These are phyloP conservation scores for Mycena rosella DNA, from an alignment of 768 basidiomycete species.

Conservation along the genomic window DNA sequence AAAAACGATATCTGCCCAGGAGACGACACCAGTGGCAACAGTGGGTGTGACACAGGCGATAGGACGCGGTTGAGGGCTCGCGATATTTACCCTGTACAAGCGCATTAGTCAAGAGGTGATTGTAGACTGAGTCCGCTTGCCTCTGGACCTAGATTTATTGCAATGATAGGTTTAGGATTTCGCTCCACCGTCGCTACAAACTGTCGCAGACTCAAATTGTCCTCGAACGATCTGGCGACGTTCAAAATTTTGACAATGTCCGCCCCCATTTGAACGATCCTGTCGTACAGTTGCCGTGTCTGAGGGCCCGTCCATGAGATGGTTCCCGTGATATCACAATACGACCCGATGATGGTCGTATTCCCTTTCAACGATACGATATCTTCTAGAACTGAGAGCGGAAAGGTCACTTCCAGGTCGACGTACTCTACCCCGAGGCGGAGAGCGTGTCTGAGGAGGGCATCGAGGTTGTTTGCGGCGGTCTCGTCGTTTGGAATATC, in stretches of 20 bases:
- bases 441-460: constrained; percentile 59
- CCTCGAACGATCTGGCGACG: constrained; percentile 68
- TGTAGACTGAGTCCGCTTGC: constrained; percentile 17
- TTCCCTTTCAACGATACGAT: constrained; percentile 65
- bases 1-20: constrained; percentile 81
- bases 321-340: constrained; percentile 78
- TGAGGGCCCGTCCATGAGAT: constrained; percentile 72
- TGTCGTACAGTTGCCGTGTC: constrained; percentile 64
- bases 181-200: constrained; percentile 61
- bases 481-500: constrained; percentile 63
- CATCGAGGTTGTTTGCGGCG: constrained; percentile 69
- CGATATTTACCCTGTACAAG: constrained; percentile 69
- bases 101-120: background rate
- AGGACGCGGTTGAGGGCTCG: constrained; percentile 78
- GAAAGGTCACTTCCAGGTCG: constrained; percentile 77
- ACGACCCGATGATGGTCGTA: constrained; percentile 79
- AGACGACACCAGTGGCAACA: constrained; percentile 73
- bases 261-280: constrained; percentile 62
- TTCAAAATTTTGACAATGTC: constrained; percentile 82
- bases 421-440: constrained; percentile 82
- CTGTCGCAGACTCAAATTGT: constrained; percentile 71
- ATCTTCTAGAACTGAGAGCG: constrained; percentile 60
- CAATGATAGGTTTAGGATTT: constrained; percentile 71
- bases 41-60: constrained; percentile 81
- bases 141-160: constrained; percentile 80